A percentile compares a stretch with the other conserved stretches of the same genome.
Conservation (phyloP, 306 rosid genomes). For the Hylodesmum podocarpum region DNA sequence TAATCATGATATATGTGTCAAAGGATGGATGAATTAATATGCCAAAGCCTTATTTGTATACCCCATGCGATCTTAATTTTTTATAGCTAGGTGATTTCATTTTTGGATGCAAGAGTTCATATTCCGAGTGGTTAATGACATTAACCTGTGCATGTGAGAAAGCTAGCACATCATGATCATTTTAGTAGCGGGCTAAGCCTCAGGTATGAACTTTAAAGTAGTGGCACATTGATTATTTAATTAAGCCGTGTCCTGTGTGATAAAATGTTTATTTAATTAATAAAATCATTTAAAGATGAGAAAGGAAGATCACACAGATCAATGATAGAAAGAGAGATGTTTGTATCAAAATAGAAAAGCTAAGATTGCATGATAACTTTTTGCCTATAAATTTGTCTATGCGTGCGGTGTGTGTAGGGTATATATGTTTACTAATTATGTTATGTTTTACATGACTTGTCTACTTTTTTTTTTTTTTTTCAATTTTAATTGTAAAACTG, state of each 20-base stretch:
- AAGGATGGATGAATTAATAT: not conserved
- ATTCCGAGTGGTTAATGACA: conserved; percentile 4
- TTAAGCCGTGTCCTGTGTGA: not conserved
- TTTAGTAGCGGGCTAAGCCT: not conserved
- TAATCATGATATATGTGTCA: not conserved
- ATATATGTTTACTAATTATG: not conserved
- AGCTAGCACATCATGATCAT: not conserved
- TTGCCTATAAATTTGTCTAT: not conserved
- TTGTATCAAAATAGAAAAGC: not conserved
- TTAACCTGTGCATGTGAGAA: conserved; percentile 25
- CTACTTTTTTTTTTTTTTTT: too few relatives aligned
- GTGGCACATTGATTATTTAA: not conserved
- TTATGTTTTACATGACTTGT: too few relatives aligned
- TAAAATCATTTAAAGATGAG: not conserved
- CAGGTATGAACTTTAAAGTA: conserved; percentile 31
- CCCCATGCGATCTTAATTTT: not conserved
- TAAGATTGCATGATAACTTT: conserved; percentile 13
- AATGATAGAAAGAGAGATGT: not conserved
- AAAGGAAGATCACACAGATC: not conserved
- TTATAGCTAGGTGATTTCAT: conserved; percentile 6
- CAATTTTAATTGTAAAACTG: too few relatives aligned
- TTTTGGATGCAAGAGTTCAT: conserved; percentile 27
- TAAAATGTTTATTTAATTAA: not conserved
- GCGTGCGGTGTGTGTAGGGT: conserved; percentile 6
- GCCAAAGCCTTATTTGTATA: conserved; percentile 16